Percentiles rank a stretch among this genome's conserved stretches.
These are phyloP conservation scores for Teratosphaeria viscida DNA, from an alignment of 2,329 filamentous ascomycete species.

Conservation along the genomic window DNA sequence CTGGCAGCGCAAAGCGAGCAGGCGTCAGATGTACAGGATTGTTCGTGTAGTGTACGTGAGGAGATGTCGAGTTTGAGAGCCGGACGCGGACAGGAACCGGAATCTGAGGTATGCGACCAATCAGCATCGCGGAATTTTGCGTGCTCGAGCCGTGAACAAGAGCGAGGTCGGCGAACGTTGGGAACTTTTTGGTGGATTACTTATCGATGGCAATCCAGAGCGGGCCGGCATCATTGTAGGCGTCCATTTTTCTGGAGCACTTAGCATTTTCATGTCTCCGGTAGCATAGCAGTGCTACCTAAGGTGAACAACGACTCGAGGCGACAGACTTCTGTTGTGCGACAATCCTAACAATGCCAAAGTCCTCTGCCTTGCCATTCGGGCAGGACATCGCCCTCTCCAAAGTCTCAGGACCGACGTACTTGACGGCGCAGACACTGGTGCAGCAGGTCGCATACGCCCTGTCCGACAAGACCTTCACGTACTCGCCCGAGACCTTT, in stretches of 20 bases:
- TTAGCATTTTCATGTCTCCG: background rate
- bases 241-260: background rate
- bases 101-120: background rate
- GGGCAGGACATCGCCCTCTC: constrained; percentile 42
- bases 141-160: background rate
- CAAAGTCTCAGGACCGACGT: constrained; percentile 73
- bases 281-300: background rate
- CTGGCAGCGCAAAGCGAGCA: no score
- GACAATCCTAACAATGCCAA: background rate
- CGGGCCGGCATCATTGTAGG: background rate
- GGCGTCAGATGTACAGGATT: no score
- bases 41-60: no score
- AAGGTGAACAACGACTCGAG: background rate
- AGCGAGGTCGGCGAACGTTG: background rate
- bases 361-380: constrained; percentile 43
- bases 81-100: background rate
- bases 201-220: background rate
- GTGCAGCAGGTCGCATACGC: constrained; percentile 94
- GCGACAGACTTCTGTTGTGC: background rate
- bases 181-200: background rate
- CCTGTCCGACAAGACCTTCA: constrained; percentile 93
- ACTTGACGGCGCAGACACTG: constrained; percentile 83
- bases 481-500: constrained; percentile 89
- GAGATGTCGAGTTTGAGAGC: background rate
- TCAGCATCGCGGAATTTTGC: background rate